Evolutionary conservation across 2,329 filamentous ascomycete species (phyloP).

Genomic region (Davidsoniella virescens): DNA sequence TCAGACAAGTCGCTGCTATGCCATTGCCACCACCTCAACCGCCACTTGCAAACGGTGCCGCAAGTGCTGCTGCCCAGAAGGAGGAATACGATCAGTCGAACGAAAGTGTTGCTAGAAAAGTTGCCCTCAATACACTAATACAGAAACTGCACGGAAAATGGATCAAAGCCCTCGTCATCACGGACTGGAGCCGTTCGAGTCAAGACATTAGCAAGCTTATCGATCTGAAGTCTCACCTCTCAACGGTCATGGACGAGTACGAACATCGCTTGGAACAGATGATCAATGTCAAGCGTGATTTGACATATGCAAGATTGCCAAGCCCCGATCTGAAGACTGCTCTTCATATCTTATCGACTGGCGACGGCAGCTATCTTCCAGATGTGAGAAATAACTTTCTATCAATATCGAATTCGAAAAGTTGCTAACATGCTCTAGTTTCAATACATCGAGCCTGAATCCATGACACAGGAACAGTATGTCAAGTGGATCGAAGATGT

Average conservation of each 20-base stretch:
- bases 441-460: conserved; percentile 59
- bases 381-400: conserved; percentile 37
- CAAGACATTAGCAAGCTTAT: conserved; percentile 73
- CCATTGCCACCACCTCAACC: conserved; percentile 32
- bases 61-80: conserved; percentile 15
- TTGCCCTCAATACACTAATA: conserved; percentile 57
- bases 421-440: conserved; percentile 35
- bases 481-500: conserved; percentile 62
- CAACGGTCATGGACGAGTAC: conserved; percentile 44
- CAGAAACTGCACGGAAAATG: conserved; percentile 71
- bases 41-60: conserved; percentile 31
- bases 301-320: conserved; percentile 58
- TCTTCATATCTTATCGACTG: conserved; percentile 65
- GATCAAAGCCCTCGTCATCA: conserved; percentile 81
- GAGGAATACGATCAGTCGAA: conserved; percentile 33
- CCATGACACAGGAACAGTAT: conserved; percentile 54
- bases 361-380: conserved; percentile 62
- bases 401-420: not conserved
- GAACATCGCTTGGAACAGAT: conserved; percentile 44
- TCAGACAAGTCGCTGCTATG: conserved; percentile 54
- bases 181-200: conserved; percentile 73
- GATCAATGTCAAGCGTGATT: conserved; percentile 55
- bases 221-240: conserved; percentile 64
- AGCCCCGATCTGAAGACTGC: conserved; percentile 87
- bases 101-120: conserved; percentile 63